Conservation (phyloP, 768 basidiomycete species). For the Lactifluus piperatus region DNA sequence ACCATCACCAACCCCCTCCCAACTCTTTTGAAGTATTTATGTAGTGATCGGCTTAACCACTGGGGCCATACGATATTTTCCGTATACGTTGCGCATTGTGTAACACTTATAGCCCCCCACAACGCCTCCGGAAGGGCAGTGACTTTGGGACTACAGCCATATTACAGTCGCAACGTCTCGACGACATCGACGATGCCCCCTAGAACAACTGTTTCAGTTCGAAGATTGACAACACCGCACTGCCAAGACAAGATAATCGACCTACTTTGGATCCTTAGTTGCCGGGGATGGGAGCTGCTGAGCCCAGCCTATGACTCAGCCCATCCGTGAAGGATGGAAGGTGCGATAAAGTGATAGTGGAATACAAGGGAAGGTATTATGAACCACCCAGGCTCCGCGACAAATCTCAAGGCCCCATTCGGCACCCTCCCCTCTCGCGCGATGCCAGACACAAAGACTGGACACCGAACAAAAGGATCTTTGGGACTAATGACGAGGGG, state of each 20-base stretch:
- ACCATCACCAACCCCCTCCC: too few species aligned
- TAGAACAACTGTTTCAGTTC: background rate
- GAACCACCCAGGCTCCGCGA: slow-evolving; percentile 14
- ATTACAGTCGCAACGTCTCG: background rate
- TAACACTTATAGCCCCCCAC: background rate
- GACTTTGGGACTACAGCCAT: background rate
- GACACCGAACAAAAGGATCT: slow-evolving; percentile 38
- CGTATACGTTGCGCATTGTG: background rate
- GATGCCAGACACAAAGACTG: slow-evolving; percentile 20
- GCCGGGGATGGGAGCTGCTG: slow-evolving; percentile 3
- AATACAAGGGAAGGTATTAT: background rate
- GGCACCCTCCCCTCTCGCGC: slow-evolving; percentile 14
- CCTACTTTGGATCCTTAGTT: background rate
- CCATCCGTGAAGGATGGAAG: slow-evolving; percentile 12
- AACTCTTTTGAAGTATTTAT: background rate
- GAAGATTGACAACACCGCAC: background rate
- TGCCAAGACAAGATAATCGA: background rate
- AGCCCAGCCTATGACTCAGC: slow-evolving; percentile 3
- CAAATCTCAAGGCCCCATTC: slow-evolving; percentile 17
- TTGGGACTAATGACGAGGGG: slow-evolving; percentile 28
- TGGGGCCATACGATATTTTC: background rate
- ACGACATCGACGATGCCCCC: background rate
- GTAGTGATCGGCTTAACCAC: too few species aligned
- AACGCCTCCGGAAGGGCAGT: background rate
- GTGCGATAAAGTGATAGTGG: slow-evolving; percentile 15